Percentiles rank a stretch among this genome's conserved stretches.
Conservation (phyloP, 805 yeast genomes). For the Cyberlindnera euphorbiae region DNA sequence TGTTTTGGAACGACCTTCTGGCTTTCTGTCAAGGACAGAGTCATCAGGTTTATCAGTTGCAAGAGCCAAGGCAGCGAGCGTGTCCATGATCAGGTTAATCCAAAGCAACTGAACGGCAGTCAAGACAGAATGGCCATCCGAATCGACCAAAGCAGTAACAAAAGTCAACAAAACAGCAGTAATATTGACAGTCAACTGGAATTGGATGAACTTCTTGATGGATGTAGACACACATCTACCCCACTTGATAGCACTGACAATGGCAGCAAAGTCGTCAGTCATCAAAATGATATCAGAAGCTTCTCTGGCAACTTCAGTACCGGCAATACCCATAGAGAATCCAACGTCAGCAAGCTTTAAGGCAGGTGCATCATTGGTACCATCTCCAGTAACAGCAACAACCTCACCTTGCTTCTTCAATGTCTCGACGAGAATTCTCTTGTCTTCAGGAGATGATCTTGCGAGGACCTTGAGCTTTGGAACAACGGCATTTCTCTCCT, state of each 20-base stretch:
- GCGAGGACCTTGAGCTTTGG: slow-evolving; percentile 83
- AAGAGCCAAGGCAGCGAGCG: slow-evolving; percentile 93
- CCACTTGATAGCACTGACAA: slow-evolving; percentile 97
- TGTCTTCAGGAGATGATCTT: slow-evolving; percentile 94
- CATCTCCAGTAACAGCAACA: slow-evolving; percentile 99
- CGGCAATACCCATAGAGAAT: slow-evolving; percentile 97
- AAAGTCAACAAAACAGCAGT: slow-evolving; percentile 96
- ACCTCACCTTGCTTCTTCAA: slow-evolving; percentile 80
- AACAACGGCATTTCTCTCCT: slow-evolving; percentile 54
- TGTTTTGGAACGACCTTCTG: slow-evolving; percentile 75
- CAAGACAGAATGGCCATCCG: slow-evolving; percentile 76
- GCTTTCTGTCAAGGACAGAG: slow-evolving; percentile 69
- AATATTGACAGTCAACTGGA: slow-evolving; percentile 92
- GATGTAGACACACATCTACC: slow-evolving; percentile 95
- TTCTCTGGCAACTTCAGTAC: slow-evolving; percentile 98
- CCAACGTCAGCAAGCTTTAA: slow-evolving; percentile 96
- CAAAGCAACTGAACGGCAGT: slow-evolving; percentile 96
- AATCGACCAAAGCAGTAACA: slow-evolving; percentile 84
- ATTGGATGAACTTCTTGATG: slow-evolving; percentile 92
- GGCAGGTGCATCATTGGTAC: slow-evolving; percentile 99
- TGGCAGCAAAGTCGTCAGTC: slow-evolving; percentile 92
- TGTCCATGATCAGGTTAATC: slow-evolving; percentile 98
- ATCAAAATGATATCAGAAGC: slow-evolving; percentile 89
- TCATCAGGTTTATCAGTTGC: slow-evolving; percentile 97
- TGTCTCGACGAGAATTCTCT: slow-evolving; percentile 78